Evolutionary conservation across 2,329 filamentous ascomycete species (phyloP).

Genomic region (Fusarium virguliforme): DNA sequence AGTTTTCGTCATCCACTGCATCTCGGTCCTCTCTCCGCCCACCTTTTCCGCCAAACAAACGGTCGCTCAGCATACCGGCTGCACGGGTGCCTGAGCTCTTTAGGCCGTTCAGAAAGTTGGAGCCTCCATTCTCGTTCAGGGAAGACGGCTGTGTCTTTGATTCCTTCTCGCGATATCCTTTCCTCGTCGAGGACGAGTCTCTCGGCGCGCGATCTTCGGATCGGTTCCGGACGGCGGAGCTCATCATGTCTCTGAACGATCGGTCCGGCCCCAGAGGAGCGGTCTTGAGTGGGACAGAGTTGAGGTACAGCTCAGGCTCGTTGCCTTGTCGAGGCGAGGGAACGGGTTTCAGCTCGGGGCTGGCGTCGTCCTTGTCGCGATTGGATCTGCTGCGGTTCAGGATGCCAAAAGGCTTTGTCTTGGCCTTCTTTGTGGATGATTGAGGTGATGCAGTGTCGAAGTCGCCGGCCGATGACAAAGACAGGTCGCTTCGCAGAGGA

Average conservation of each 20-base stretch:
- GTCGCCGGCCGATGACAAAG: constrained; percentile 66
- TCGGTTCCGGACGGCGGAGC: constrained; percentile 76
- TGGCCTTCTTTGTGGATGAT: constrained; percentile 63
- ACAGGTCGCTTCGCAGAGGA: constrained; percentile 68
- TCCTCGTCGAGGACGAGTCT: constrained; percentile 62
- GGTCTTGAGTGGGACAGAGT: constrained; percentile 66
- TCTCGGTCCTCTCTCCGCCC: constrained; percentile 79
- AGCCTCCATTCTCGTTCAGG: constrained; percentile 71
- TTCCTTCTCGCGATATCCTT: constrained; percentile 65
- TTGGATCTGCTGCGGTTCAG: constrained; percentile 68
- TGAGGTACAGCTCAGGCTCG: constrained; percentile 52
- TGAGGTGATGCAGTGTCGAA: constrained; percentile 59
- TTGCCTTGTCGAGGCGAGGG: constrained; percentile 45
- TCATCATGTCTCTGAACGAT: constrained; percentile 78
- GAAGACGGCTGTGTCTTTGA: constrained; percentile 68
- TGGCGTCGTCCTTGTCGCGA: constrained; percentile 65
- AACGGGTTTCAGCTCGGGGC: constrained; percentile 56
- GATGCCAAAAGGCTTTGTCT: constrained; percentile 70
- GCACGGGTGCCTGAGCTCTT: constrained; percentile 50
- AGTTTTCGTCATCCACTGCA: constrained; percentile 84
- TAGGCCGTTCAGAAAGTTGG: constrained; percentile 49
- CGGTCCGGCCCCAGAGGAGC: constrained; percentile 77
- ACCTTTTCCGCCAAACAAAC: constrained; percentile 86
- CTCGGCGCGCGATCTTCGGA: constrained; percentile 77
- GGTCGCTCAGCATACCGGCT: constrained; percentile 86